These are phyloP conservation scores for Aureobasidium sp. DNA, from an alignment of 2,329 filamentous ascomycete genomes.

Conservation along the genomic window DNA sequence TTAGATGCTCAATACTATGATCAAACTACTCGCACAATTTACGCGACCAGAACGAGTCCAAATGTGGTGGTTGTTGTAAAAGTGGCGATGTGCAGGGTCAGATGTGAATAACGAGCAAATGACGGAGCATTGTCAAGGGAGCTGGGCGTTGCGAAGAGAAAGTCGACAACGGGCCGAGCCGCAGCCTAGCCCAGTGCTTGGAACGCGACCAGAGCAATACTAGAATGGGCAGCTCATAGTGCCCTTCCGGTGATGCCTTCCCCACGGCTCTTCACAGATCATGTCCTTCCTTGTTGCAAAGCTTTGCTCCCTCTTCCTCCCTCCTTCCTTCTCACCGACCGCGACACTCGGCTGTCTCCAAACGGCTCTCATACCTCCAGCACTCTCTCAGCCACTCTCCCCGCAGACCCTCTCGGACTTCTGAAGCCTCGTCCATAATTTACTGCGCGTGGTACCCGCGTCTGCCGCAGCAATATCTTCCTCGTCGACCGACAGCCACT, in stretches of 20 bases:
- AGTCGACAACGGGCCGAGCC: neutral
- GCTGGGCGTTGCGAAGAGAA: neutral
- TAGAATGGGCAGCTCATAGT: neutral
- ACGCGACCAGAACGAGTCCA: slow-evolving; percentile 6
- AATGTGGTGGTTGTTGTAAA: neutral
- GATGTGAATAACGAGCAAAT: neutral
- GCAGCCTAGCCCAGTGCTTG: neutral
- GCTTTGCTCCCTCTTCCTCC: slow-evolving; percentile 25
- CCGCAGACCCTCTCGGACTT: slow-evolving; percentile 6
- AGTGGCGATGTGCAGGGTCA: neutral
- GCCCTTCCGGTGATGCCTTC: neutral
- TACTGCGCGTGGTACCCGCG: slow-evolving; percentile 32
- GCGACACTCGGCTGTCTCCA: slow-evolving; percentile 23
- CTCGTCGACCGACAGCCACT: slow-evolving; percentile 17
- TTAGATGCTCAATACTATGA: neutral
- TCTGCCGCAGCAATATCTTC: slow-evolving; percentile 12
- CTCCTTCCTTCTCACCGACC: slow-evolving; percentile 16
- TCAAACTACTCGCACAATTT: neutral
- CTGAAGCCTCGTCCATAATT: slow-evolving; percentile 20
- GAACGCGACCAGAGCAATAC: neutral
- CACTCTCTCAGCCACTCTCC: slow-evolving; percentile 16
- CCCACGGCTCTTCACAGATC: slow-evolving; percentile 7
- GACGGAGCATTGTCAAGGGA: neutral
- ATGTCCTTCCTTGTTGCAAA: slow-evolving; percentile 17
- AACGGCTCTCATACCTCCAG: slow-evolving; percentile 15